Base-by-base conservation (phyloP, 129 eudicot genomes). In the Oenanthe sinensis region DNA sequence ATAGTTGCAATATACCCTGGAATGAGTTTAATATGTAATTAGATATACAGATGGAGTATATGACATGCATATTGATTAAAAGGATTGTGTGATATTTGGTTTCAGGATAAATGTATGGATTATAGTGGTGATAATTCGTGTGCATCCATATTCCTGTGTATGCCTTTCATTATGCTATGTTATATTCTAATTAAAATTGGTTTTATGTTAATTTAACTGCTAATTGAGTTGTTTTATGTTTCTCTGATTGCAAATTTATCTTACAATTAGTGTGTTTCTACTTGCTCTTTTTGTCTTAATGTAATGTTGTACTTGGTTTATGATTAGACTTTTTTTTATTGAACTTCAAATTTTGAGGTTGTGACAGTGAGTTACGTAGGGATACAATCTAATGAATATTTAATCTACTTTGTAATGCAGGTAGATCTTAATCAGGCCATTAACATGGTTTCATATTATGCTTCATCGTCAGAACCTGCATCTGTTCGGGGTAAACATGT, bases 381-480 rank as follows among this genome's bases (percentile, higher is more conserved):
- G 11, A 42, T 8, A 11, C 12, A 20, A 46, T 28, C 36, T 43
- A 36, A 43, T 72, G 33, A 8, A 1, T 22, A 22, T 4, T 7
- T 54, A 33, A 19, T 67, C 10, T 58, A 8, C 45, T 81, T 42
- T 30, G 62, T 68, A 8, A 75, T 87, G 85, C 90, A 90, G 95
- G 87, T 75, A 16, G 95, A 90, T 68, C 88, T 84, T 39, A 90
- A 87, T 65, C 95, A 90, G 84, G 95, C 95, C 7, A 90, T 90
- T 69, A 82, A 81, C 65, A 90, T 90, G 91, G 90, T 86, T 50
- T 55, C 91, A 14, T 90, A 90, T 80, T 90, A 82, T 81, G 90
- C 91, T 46, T 90, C 90, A 42, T 90, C 95, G 26, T 86, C 90
- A 26, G 91, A 90, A 71, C 95, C 91, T 76, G 91, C 90, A 36